A percentile compares a stretch with the other conserved stretches of the same genome.
These are phyloP conservation scores for Candida anutae DNA, from an alignment of 1,139 yeast genomes.

Conservation along the genomic window DNA sequence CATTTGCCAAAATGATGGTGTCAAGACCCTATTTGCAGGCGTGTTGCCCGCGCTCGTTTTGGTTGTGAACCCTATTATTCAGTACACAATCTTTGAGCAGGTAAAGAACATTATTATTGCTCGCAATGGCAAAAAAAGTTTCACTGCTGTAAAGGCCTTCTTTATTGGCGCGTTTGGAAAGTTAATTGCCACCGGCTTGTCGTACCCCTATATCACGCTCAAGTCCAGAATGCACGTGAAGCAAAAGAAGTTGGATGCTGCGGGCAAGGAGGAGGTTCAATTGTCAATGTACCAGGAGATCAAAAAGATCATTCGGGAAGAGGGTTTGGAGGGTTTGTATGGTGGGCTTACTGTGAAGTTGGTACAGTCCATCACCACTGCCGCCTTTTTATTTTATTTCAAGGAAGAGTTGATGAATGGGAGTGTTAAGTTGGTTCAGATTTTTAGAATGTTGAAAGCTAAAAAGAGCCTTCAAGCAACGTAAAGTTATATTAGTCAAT, in stretches of 20 bases:
- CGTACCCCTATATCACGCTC: constrained; percentile 87
- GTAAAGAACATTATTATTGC: constrained; percentile 59
- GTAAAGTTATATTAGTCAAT: no score
- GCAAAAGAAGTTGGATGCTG: constrained; percentile 26
- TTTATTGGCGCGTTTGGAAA: constrained; percentile 86
- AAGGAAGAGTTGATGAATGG: constrained; percentile 71
- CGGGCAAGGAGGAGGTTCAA: constrained; percentile 13
- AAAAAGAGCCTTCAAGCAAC: background rate
- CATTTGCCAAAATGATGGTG: constrained; percentile 66
- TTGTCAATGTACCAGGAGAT: constrained; percentile 39
- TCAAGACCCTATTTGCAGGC: constrained; percentile 69
- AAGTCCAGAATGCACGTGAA: constrained; percentile 82
- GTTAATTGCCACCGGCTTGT: constrained; percentile 74
- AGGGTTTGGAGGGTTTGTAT: constrained; percentile 72
- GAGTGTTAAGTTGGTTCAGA: constrained; percentile 38
- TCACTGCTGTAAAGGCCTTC: constrained; percentile 66
- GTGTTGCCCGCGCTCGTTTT: constrained; percentile 80
- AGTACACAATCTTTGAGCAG: constrained; percentile 88
- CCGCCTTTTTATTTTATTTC: constrained; percentile 85
- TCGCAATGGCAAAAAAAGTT: constrained; percentile 36
- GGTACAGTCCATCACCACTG: constrained; percentile 75
- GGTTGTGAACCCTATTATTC: constrained; percentile 84
- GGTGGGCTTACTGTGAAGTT: constrained; percentile 76
- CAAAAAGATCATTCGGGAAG: constrained; percentile 49
- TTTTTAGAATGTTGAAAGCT: constrained; percentile 20